Conservation (phyloP, 2,329 filamentous ascomycete species). For the Sclerotinia nivalis region DNA sequence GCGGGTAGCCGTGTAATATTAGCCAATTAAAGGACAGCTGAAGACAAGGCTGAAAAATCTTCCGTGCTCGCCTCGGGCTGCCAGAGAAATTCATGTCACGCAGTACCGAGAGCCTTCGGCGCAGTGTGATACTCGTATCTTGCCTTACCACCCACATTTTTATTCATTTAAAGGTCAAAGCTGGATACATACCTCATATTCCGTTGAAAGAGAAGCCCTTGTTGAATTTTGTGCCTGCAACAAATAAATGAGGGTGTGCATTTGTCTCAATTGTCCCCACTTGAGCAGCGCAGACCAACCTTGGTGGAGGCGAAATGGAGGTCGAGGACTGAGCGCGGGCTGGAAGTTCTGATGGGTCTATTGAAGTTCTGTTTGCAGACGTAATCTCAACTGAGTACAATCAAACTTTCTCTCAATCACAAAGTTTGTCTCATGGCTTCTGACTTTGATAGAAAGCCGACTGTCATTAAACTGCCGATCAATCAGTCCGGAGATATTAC, state of each 20-base stretch:
- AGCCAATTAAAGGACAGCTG: conserved; percentile 7
- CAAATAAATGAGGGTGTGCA: conserved; percentile 17
- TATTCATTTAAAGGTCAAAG: neutral
- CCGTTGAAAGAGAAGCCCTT: neutral
- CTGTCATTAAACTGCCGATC: neutral
- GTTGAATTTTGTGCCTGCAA: conserved; percentile 12
- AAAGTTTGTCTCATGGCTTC: neutral
- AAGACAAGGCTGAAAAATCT: conserved; percentile 13
- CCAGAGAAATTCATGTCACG: neutral
- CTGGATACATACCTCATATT: neutral
- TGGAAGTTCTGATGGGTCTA: neutral
- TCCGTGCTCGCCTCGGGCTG: neutral
- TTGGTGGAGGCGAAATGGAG: conserved; percentile 1
- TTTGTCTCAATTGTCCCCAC: conserved; percentile 19
- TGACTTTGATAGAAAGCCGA: neutral
- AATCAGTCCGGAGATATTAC: neutral
- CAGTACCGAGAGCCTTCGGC: neutral
- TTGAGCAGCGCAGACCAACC: neutral
- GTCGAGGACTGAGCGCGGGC: neutral
- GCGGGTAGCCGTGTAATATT: neutral
- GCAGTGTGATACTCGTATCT: neutral
- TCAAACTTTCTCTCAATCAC: neutral
- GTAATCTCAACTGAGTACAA: neutral
- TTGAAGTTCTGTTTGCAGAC: neutral
- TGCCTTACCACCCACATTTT: neutral